Conservation (phyloP, 441 rosid species). For the Aquilaria agallochum region DNA sequence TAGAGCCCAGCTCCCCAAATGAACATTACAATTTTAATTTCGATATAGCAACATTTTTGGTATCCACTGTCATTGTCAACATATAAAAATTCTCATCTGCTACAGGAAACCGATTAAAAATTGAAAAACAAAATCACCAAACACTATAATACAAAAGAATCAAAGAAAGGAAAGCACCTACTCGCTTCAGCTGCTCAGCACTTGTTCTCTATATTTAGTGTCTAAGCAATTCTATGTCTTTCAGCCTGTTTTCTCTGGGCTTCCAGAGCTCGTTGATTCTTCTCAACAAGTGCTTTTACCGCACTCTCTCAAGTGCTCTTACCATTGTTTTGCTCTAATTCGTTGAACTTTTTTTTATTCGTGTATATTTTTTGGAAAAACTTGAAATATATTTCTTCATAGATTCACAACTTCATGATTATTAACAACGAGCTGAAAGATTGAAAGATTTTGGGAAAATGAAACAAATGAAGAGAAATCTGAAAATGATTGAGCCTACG, state of each 20-base stretch:
- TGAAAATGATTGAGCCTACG: background rate
- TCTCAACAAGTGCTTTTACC: conserved; percentile 95
- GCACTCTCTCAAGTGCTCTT: too few species aligned
- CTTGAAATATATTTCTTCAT: too few species aligned
- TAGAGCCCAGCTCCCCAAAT: conserved; percentile 24
- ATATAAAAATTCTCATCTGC: conserved; percentile 14
- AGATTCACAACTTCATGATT: too few species aligned
- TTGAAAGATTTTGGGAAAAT: too few species aligned
- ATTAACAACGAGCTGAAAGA: too few species aligned
- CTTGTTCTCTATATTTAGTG: conserved; percentile 82
- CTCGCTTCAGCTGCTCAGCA: conserved; percentile 78
- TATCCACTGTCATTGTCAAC: conserved; percentile 11
- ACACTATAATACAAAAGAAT: conserved; percentile 24
- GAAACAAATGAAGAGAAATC: too few species aligned
- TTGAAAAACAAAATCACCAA: conserved; percentile 7
- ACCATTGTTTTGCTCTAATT: too few species aligned
- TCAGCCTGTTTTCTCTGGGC: conserved; percentile 88
- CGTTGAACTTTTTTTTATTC: too few species aligned
- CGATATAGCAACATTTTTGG: conserved; percentile 13
- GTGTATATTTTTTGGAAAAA: too few species aligned
- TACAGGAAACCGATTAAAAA: conserved; percentile 1
- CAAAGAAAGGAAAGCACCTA: conserved; percentile 21
- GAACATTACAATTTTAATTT: conserved; percentile 11
- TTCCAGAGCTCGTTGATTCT: conserved; percentile 88
- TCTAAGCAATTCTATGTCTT: conserved; percentile 84